Base-by-base conservation (phyloP, 208 protist species). In the Acanthamoeba sp. region DNA sequence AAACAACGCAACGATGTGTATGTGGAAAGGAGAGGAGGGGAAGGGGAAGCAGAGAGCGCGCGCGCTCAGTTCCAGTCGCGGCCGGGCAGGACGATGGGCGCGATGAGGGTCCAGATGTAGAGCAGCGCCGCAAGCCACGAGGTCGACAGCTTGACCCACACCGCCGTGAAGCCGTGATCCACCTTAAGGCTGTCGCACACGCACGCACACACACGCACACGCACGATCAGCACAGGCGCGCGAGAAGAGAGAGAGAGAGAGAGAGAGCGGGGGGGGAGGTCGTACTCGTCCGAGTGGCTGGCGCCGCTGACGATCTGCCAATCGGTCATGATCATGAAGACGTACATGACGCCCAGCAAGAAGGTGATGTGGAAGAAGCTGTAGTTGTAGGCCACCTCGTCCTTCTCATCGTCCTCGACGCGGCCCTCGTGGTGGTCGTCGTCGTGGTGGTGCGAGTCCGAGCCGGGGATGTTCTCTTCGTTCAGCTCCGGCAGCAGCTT, bases 361-460 rank as follows among this genome's bases (percentile, higher is more conserved):
- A 99, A 99, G 34, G 98, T 97, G 48, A 97, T 93, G 96, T 99
- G 98, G 96, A 99, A 99, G 94, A 98, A 98, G 90, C 98, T 97
- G 96, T 98, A 99, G 80, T 96, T 95, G 96, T 97, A 88, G 97
- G 98, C 69, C 0, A 93, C 85, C n/a, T 27, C 50, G 24, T 93
- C 48, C 45, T 95, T 66, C 80, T 57, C 82, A n/a, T 98, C 96
- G n/a, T 98, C 97, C 73, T 96, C 95, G 4, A 71, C 50, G 24
- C 78, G 29, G 10, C 82, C 59, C 20, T 20, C 66, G 10, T 55
- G 42, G 22, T 48, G 24, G 20, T 85, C 91, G 18, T 92, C 91
- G 34, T 95, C 93, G 42, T 85, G 18, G 42, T 85, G 18, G n/a
- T 52, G 42, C 32, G n/a, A 24, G 48, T 59, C 24, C 82, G 59